A percentile compares a stretch with the other conserved stretches of the same genome.
Evolutionary conservation across 2,329 filamentous ascomycete species (phyloP).

Genomic region (Drechslera avenae): DNA sequence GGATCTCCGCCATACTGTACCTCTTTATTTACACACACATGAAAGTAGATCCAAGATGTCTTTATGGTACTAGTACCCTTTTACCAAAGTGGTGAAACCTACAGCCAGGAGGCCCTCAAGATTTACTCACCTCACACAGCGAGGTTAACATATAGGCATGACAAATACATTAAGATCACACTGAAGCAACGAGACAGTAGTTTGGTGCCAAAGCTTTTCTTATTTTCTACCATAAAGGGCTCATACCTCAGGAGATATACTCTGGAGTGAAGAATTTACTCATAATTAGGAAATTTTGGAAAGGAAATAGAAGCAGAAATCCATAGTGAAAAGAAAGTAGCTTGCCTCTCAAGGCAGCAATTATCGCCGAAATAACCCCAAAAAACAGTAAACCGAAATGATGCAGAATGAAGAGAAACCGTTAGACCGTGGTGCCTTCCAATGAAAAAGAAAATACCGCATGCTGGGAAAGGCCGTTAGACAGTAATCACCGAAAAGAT

Average conservation of each 20-base stretch:
- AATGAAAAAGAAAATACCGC: constrained; percentile 5
- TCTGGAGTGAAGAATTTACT: background rate
- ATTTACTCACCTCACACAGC: background rate
- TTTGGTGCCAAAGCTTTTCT: constrained; percentile 18
- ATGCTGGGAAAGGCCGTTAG: background rate
- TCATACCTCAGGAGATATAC: constrained; percentile 12
- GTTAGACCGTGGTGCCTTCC: background rate
- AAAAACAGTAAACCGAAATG: constrained; percentile 1
- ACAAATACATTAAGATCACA: background rate
- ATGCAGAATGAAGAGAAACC: background rate
- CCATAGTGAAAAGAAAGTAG: constrained; percentile 5
- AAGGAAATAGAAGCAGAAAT: constrained; percentile 2
- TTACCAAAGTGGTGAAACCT: background rate
- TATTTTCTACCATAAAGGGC: constrained; percentile 20
- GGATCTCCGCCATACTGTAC: no score
- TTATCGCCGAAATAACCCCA: background rate
- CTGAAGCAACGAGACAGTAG: background rate
- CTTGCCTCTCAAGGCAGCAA: no score
- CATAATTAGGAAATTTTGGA: constrained; percentile 5
- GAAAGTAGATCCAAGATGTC: background rate
- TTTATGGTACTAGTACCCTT: background rate
- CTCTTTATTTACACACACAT: background rate
- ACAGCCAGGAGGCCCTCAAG: background rate
- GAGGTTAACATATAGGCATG: background rate
- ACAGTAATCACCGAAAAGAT: background rate